Evolutionary conservation across 331 rosid genomes (phyloP), one percentile per base, ranked within the genome.

Genomic region (Prunus yedoensis): DNA sequence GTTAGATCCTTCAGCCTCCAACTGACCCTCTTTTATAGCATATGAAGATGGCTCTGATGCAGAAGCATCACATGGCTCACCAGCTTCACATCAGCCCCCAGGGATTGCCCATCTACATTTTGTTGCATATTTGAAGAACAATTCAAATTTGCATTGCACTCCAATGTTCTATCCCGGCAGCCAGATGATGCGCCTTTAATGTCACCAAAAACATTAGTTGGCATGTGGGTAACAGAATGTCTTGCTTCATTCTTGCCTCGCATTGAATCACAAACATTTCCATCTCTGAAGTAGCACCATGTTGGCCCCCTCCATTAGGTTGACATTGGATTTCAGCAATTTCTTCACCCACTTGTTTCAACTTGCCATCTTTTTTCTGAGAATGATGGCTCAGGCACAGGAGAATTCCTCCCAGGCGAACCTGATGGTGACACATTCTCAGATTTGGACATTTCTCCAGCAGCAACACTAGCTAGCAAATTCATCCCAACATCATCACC

Each of bases 401-500:
- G 49, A 46, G 82, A 68, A 71, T 79, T 85, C 68, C 88, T 89
- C 68, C 58, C 85, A 1, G 96, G 96, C 53, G 96, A 90, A 80
- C 72, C 80, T 16, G 78, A 76, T 0, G 92, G 89, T 18, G 89
- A 84, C 14, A 69, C 82, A 80, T 78, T 70, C 30, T 81, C 88
- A 20, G 95, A 91, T 75, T 82, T 89, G 4, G 83, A 83, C 20
- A 93, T 83, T 77, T 91, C 96, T 52, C 93, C 97, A 54, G 98
- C 83, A 76, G 98, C 98, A 77, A 93, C 98, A 21, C 88, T 89
- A 51, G 98, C 98, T 76, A 91, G 93, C 66, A 93, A 85, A 79
- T 93, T 91, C 93, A 93, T 93, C 53, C 98, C 98, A 52, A 77
- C 85, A 79, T 87, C 95, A 82, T 89, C 98, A 50, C 78, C 85